Evolutionary conservation across 768 basidiomycete genomes (phyloP), one percentile per base, ranked within the genome.

Genomic region (Gloeopeniophorella convolvens): DNA sequence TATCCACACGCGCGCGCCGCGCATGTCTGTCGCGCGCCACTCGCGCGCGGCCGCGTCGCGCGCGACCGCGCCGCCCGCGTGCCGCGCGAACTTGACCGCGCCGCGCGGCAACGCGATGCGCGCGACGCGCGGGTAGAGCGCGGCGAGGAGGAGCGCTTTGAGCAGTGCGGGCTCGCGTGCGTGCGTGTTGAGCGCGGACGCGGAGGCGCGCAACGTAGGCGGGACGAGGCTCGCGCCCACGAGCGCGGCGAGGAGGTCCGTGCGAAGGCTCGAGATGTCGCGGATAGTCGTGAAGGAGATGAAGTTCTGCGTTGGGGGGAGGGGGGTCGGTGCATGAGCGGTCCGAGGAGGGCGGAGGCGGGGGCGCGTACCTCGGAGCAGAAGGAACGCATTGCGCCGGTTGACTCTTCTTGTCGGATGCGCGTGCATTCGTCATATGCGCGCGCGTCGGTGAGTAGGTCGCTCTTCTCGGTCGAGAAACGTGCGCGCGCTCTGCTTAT

Each of bases 21-120:
- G 69, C 43, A 85, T 65, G 63, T 95, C 92, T 57, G 76, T 88
- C 55, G 92, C 75, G 64, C 84, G 83, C 74, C 84, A 87, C 62
- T 96, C 90, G 51, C 79, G 79, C 18, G 91, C 90, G 31, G 77
- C 77, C 59, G 90, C 88, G 54, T 92, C 90, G 34, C 89, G 82
- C 59, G 85, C 85, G 9, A 95, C 73, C 0, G 90, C 79, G 1
- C 94, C 94, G 5, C 80, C 80, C 55, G 88, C 84, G 1, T 92
- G 77, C 60, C 84, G 80, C 68, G 94, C 89, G 62, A 89, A 97
- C 63, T 86, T 87, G 62, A 85, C 79, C 8, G 78, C 81, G 13
- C 79, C 79, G 48, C 72, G 70, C 1, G 89, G 92, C 18, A 93
- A 73, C 54, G 79, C 75, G 20, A 94, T 80, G 43, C 80, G 78